Conservation (phyloP, 768 basidiomycete species). For the Pisolithus albus region DNA sequence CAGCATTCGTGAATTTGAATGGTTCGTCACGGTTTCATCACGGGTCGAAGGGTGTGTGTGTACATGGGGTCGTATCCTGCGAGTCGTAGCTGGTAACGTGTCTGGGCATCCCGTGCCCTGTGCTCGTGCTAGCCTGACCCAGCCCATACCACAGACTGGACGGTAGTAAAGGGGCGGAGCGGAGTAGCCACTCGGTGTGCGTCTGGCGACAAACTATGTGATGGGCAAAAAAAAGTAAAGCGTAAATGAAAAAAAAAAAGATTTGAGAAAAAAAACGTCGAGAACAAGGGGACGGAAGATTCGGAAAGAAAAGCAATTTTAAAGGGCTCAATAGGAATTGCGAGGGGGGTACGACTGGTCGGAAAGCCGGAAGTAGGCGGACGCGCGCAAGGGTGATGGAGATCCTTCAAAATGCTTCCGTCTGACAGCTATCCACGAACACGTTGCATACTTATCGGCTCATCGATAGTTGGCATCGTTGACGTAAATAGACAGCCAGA, state of each 20-base stretch:
- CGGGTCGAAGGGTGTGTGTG: constrained; percentile 22
- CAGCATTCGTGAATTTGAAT: constrained; percentile 31
- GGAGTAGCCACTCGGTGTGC: not conserved
- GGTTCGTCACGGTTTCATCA: constrained; percentile 17
- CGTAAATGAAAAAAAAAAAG: not conserved
- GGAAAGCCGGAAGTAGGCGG: constrained; percentile 2
- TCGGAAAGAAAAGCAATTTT: not conserved
- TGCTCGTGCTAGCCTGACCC: not conserved
- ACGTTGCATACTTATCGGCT: constrained; percentile 10
- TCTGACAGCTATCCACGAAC: not conserved
- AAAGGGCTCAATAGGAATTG: too few relatives aligned
- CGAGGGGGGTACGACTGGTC: not conserved
- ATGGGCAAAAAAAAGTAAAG: too few relatives aligned
- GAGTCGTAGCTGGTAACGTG: constrained; percentile 13
- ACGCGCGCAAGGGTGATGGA: not conserved
- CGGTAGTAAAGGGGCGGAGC: not conserved
- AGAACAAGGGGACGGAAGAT: not conserved
- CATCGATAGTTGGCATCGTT: constrained; percentile 18
- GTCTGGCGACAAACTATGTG: not conserved
- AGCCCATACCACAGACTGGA: not conserved
- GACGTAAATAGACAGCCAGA: constrained; percentile 15
- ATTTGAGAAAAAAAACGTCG: not conserved
- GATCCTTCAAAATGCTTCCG: not conserved
- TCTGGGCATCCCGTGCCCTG: not conserved
- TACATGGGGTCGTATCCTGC: constrained; percentile 27